These are phyloP conservation scores for Bonia amplexicaulis DNA, from an alignment of 176 grass and related monocot genomes.

Conservation along the genomic window DNA sequence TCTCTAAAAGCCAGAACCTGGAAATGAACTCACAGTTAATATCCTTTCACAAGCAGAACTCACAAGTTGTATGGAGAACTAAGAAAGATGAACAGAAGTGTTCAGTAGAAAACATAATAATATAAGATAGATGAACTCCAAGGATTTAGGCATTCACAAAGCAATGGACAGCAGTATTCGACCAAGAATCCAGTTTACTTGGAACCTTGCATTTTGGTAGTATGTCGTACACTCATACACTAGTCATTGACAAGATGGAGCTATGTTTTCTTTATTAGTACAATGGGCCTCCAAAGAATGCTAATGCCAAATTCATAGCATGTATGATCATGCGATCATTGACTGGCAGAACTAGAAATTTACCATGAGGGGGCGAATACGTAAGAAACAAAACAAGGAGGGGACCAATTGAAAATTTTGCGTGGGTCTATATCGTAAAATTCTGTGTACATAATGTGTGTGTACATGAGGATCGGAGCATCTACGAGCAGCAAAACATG, in stretches of 20 bases:
- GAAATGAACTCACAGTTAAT: not conserved
- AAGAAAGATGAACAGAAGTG: not conserved
- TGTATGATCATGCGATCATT: not conserved
- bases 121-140: not conserved
- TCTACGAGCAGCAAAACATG: not conserved
- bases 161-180: not conserved
- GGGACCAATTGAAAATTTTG: no score
- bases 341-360: not conserved
- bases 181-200: not conserved
- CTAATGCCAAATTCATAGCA: not conserved
- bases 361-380: no score
- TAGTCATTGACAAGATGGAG: not conserved
- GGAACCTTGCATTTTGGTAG: not conserved
- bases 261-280: not conserved
- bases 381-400: no score
- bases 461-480: not conserved
- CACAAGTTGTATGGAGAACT: not conserved
- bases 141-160: not conserved
- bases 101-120: not conserved
- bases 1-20: slow-evolving; percentile 92
- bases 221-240: not conserved
- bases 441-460: no score
- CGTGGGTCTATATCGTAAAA: no score
- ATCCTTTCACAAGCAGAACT: not conserved
- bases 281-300: not conserved